A percentile compares a stretch with the other conserved stretches of the same genome.
phyloP scores from a whole-genome alignment of 2,329 filamentous ascomycete species.

The Neocatenulostroma microsporum region DNA sequence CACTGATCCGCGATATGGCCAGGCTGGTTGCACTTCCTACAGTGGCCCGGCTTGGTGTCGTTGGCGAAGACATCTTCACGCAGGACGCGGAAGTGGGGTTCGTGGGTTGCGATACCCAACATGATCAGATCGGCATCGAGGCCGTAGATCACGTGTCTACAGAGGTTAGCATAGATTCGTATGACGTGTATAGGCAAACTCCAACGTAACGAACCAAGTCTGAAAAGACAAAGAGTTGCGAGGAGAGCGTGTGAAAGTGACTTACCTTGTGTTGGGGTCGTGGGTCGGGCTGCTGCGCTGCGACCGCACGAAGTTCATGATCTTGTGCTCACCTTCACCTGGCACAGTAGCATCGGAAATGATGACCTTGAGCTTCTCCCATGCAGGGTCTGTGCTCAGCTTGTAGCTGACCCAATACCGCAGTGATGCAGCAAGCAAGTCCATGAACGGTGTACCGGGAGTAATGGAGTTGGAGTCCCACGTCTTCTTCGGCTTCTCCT shows the following conservation, averaged over 20 bases:
- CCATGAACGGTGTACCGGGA: slow-evolving; percentile 97
- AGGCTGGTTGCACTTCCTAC: slow-evolving; percentile 82
- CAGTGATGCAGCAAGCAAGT: slow-evolving; percentile 79
- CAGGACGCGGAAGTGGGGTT: slow-evolving; percentile 91
- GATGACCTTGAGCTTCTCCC: slow-evolving; percentile 94
- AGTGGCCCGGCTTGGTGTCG: slow-evolving; percentile 72
- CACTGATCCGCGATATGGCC: slow-evolving; percentile 87
- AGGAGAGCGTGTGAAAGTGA: slow-evolving; percentile 6
- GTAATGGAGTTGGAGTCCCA: slow-evolving; percentile 89
- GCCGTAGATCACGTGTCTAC: slow-evolving; percentile 93
- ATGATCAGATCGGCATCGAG: slow-evolving; percentile 98
- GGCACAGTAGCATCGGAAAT: slow-evolving; percentile 98
- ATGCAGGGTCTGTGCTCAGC: slow-evolving; percentile 89
- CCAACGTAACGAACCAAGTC: slow-evolving; percentile 5
- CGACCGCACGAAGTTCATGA: slow-evolving; percentile 95
- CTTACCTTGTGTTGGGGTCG: slow-evolving; percentile 69
- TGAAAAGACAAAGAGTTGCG: slow-evolving; percentile 9
- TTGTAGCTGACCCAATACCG: slow-evolving; percentile 98
- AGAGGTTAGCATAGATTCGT: slow-evolving; percentile 14
- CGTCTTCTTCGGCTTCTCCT: slow-evolving; percentile 68
- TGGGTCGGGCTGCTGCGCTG: slow-evolving; percentile 86
- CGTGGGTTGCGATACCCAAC: slow-evolving; percentile 92
- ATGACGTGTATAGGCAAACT: background rate
- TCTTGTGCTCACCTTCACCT: slow-evolving; percentile 97
- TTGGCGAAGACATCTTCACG: slow-evolving; percentile 96